Percentiles rank a stretch among this genome's conserved stretches.
These are phyloP conservation scores for Iris macrosiphon DNA, from an alignment of 106 monocot species.

Conservation along the genomic window DNA sequence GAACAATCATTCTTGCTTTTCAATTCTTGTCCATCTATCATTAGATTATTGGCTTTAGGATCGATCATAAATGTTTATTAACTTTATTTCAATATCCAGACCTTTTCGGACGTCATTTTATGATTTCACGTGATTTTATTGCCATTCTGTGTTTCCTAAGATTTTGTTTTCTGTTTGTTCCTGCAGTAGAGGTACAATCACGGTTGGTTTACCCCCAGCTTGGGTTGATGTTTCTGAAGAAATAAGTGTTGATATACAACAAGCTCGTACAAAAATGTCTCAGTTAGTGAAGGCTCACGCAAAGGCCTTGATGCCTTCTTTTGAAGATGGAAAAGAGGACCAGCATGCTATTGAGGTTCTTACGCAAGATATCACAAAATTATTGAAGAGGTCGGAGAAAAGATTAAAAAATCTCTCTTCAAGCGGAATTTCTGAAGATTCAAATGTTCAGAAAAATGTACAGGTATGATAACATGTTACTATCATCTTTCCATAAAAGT, in stretches of 20 bases:
- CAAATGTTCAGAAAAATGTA: constrained; percentile 89
- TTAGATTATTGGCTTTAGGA: no score
- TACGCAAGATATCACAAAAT: constrained; percentile 75
- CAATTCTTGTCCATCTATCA: no score
- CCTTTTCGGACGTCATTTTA: no score
- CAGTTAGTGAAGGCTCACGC: constrained; percentile 82
- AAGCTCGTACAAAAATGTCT: constrained; percentile 70
- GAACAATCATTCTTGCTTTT: no score
- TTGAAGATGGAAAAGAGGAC: constrained; percentile 82
- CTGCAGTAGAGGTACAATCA: constrained; percentile 53
- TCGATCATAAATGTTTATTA: no score
- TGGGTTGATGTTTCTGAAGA: constrained; percentile 98
- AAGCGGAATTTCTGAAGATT: constrained; percentile 74
- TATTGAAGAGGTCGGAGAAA: constrained; percentile 83
- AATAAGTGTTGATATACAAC: constrained; percentile 76
- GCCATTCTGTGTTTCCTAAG: no score
- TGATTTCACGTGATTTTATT: no score
- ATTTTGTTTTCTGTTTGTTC: constrained; percentile 1
- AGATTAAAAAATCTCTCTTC: constrained; percentile 64
- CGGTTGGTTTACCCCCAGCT: constrained; percentile 86
- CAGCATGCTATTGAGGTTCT: constrained; percentile 81
- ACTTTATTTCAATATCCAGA: no score
- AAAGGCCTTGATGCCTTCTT: constrained; percentile 95
- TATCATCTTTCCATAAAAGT: no score
- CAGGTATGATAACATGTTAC: constrained; percentile 42